These are phyloP conservation scores for Arbutus unedo DNA, from an alignment of 148 eudicot species.

Conservation along the genomic window DNA sequence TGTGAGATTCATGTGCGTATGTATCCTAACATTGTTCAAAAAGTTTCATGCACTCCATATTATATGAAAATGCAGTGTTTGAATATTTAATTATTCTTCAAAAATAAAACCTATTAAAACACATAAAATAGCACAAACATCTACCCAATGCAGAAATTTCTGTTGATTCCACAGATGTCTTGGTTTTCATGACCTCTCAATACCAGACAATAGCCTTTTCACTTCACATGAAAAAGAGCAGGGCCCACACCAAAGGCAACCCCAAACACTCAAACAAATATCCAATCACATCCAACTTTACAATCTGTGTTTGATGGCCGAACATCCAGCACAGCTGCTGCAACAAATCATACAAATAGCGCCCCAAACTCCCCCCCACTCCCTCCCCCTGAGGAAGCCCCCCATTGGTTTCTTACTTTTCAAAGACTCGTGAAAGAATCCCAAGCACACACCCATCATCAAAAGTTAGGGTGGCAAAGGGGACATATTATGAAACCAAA, in stretches of 20 bases:
- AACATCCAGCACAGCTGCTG: conserved; percentile 21
- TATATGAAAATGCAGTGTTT: not conserved
- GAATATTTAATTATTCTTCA: not conserved
- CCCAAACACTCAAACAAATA: conserved; percentile 25
- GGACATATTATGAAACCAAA: conserved; percentile 10
- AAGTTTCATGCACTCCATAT: too few species aligned
- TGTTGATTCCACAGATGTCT: conserved; percentile 12
- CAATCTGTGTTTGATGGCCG: conserved; percentile 22
- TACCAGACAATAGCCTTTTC: conserved; percentile 15
- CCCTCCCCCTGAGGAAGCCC: not conserved
- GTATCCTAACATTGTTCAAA: too few species aligned
- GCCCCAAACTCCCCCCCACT: not conserved
- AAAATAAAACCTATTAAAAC: not conserved
- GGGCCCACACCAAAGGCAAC: conserved; percentile 23
- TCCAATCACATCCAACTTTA: conserved; percentile 25
- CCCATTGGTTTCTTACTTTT: not conserved
- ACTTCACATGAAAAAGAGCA: conserved; percentile 11
- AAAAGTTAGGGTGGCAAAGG: conserved; percentile 27
- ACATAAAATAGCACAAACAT: not conserved
- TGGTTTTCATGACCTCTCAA: conserved; percentile 22
- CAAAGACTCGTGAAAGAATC: conserved; percentile 16
- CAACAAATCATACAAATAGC: conserved; percentile 22
- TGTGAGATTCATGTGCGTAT: too few species aligned
- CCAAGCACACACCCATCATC: conserved; percentile 27
- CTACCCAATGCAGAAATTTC: conserved; percentile 4